Evolutionary conservation across 139 green algal species (phyloP).

Genomic region (Edaphochlamys debaryana): DNA sequence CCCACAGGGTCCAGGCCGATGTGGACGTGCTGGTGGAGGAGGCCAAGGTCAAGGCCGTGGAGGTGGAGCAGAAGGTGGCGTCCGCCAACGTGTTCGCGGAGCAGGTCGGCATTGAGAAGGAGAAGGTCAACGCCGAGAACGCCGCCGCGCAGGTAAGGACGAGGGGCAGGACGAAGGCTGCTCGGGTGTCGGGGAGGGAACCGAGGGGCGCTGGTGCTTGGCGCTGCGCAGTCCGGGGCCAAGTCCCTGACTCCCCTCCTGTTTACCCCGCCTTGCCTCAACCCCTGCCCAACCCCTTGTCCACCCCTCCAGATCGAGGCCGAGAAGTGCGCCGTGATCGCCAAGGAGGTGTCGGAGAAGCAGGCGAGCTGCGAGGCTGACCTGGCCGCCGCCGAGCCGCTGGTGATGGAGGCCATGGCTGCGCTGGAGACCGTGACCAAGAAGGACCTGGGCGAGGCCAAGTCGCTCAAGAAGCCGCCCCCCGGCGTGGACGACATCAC

Average conservation of each 20-base stretch:
- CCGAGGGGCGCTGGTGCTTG: no score
- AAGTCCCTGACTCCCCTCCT: no score
- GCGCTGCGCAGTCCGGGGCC: no score
- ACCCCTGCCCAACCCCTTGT: no score
- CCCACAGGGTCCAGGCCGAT: constrained; percentile 66
- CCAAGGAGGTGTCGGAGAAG: constrained; percentile 84
- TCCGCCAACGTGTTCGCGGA: constrained; percentile 86
- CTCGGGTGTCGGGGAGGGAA: no score
- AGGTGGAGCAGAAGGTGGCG: constrained; percentile 90
- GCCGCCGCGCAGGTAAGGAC: constrained; percentile 60
- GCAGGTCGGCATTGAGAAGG: constrained; percentile 84
- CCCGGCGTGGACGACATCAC: constrained; percentile 91
- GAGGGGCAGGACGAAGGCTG: background rate
- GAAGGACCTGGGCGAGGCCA: constrained; percentile 89
- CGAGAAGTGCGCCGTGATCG: constrained; percentile 85
- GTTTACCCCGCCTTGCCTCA: no score
- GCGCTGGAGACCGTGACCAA: constrained; percentile 93
- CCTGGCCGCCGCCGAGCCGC: constrained; percentile 86
- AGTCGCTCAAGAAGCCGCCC: constrained; percentile 91
- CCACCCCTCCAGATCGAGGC: constrained; percentile 81
- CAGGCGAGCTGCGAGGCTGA: constrained; percentile 83
- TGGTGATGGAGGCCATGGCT: constrained; percentile 81
- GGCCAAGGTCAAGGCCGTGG: constrained; percentile 84
- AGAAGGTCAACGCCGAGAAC: constrained; percentile 89
- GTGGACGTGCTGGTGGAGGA: constrained; percentile 90